Base-by-base conservation (phyloP, 148 eudicot genomes). In the Oxyria digyna region DNA sequence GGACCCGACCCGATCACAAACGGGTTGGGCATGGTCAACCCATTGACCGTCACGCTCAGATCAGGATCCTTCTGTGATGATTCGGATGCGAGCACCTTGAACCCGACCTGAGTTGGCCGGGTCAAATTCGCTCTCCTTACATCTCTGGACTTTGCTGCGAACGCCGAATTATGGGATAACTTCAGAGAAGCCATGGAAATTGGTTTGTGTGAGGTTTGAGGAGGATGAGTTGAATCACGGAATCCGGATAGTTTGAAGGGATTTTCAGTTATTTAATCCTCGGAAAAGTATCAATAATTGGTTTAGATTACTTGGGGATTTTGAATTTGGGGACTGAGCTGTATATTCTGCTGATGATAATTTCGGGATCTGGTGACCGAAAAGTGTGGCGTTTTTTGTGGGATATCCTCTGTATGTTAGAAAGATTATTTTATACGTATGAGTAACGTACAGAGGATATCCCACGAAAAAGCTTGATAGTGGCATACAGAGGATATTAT, bases 1-100 rank as follows among this genome's bases (percentile, higher is more conserved):
- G 99, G 99, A 40, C 99, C 99, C 82, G 98, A 94, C 77, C 97
- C 99, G 81, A 94, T 91, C 26, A 94, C 99, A 76, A 94, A 94
- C 37, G 99, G 99, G 84, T 94, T 94, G 1, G 96, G 97, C 99
- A 94, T 88, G 31, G 85, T 82, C 84, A 94, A 74, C 76, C 99
- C 99, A 68, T 94, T 91, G 0, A 91, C 97, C 11, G 82, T 88
- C 1, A 94, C 99, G 17, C 84, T 88, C 4, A 94, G 87, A 84
- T 90, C 97, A 18, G 97, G 99, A 62, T 80, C 91, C 15, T 29
- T 62, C 50, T 71, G 68, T 0, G 48, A 13, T 9, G 76, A 57
- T 49, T 40, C 80, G 57, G 80, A 70, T 33, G 85, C 86, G 8
- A 63, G 29, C 0, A 87, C 80, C 76, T 75, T 79, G 18, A 87